phyloP scores from a whole-genome alignment of 2,329 filamentous ascomycete species.

The Aspergillus fijiensis region DNA sequence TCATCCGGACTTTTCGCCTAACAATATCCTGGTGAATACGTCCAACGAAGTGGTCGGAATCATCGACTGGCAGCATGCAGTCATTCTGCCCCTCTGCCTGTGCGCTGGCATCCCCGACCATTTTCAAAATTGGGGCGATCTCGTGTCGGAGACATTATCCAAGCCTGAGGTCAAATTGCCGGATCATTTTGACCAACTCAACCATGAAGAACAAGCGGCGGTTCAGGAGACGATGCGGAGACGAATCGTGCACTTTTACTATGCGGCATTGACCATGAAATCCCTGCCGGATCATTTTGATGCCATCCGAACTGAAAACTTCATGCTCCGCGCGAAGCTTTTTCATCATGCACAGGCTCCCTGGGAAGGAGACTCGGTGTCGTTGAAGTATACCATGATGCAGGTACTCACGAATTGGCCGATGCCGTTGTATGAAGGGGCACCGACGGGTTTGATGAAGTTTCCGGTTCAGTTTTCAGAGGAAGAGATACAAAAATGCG shows the following conservation, averaged over 20 bases:
- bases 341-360: conserved; percentile 24
- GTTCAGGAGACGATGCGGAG: conserved; percentile 23
- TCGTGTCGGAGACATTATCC: conserved; percentile 23
- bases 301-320: conserved; percentile 17
- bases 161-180: conserved; percentile 26
- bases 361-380: conserved; percentile 31
- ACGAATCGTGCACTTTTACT: conserved; percentile 27
- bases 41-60: conserved; percentile 29
- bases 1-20: conserved; percentile 30
- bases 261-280: conserved; percentile 26
- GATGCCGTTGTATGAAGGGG: conserved; percentile 15
- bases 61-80: conserved; percentile 34
- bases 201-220: conserved; percentile 21
- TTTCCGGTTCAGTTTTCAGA: conserved; percentile 25
- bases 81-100: conserved; percentile 30
- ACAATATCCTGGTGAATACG: conserved; percentile 31
- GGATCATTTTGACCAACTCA: conserved; percentile 23
- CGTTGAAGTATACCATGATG: conserved; percentile 25
- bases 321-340: conserved; percentile 26
- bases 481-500: conserved; percentile 17
- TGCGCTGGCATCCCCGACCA: conserved; percentile 32
- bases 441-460: neutral
- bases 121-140: conserved; percentile 38
- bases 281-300: conserved; percentile 26
- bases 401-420: conserved; percentile 25